Base-by-base conservation (phyloP, 1,284 basidiomycete species). In the Sporisorium iseilematis-ciliati region DNA sequence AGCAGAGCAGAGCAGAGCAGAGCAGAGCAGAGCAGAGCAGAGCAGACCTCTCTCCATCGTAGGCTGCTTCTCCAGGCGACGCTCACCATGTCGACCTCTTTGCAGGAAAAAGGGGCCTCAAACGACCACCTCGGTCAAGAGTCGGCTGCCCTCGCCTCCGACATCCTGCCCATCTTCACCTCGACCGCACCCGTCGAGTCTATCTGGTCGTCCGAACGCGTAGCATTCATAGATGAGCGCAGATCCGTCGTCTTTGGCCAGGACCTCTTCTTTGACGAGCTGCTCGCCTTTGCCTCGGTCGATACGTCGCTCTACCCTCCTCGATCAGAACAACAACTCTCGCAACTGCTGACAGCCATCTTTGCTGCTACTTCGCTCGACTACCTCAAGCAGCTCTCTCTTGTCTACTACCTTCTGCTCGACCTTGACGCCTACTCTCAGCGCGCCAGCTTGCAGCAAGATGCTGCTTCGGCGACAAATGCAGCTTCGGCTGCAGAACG, bases 261-360 rank as follows among this genome's bases (percentile, higher is more conserved):
- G 4, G 50, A 50, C 33, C 72, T 78, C 63, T 78, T 78, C 55
- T 75, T 78, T 35, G 72, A 78, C 56, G 71, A 78, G 55, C 58
- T 75, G 58, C 63, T 78, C 18, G 41, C 56, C 8, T 65, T 78
- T 33, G 68, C 68, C n/a, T 20, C 63, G 5, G 57, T 76, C 55
- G 74, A 74, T 52, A 40, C 70, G 4, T 40, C 53, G 23, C 75
- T 70, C 42, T 71, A 76, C 29, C 70, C 68, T 29, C 74, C 66
- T 26, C 51, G 61, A 29, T 70, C 75, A 3, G 7, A 43, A 2
- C 46, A 71, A 1, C 60, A 62, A 42, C 70, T 75, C 35, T 50
- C 57, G 2, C 21, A 35, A 4, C 55, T 77, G 38, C 58, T 79
- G 21, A 57, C 38, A 7, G 52, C 68, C 38, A 77, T 79, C 61